These are phyloP conservation scores for Clonostachys rhizophaga DNA, from an alignment of 2,329 filamentous ascomycete genomes.

Conservation along the genomic window DNA sequence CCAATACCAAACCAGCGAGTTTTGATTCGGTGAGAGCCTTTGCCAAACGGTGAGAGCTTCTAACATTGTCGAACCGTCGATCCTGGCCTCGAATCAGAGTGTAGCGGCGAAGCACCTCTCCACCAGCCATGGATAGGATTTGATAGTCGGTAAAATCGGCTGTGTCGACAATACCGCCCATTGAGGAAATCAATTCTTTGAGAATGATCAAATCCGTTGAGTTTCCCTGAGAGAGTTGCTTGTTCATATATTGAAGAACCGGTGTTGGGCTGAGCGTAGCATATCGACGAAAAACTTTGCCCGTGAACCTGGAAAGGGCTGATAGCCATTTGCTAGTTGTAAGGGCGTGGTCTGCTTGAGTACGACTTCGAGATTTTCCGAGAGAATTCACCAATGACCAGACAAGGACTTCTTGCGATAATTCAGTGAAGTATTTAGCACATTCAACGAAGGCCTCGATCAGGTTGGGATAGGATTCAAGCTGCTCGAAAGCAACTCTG, in stretches of 20 bases:
- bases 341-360: conserved; percentile 56
- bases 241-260: conserved; percentile 82
- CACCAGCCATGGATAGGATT: conserved; percentile 83
- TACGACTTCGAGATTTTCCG: conserved; percentile 58
- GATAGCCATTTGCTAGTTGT: conserved; percentile 90
- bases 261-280: conserved; percentile 78
- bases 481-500: conserved; percentile 80
- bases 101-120: conserved; percentile 71
- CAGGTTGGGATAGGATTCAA: conserved; percentile 91
- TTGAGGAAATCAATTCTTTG: conserved; percentile 82
- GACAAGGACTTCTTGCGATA: conserved; percentile 89
- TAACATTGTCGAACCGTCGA: conserved; percentile 69
- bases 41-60: conserved; percentile 75
- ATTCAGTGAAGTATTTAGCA: conserved; percentile 85
- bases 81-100: conserved; percentile 79
- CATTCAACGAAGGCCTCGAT: conserved; percentile 95
- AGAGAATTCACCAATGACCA: conserved; percentile 84
- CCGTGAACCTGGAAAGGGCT: conserved; percentile 85
- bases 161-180: conserved; percentile 89
- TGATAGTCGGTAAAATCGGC: conserved; percentile 86
- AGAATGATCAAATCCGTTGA: conserved; percentile 88
- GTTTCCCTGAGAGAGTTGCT: conserved; percentile 77
- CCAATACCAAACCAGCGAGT: conserved; percentile 76
- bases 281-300: conserved; percentile 84
- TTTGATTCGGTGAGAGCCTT: conserved; percentile 72